Percentiles rank a stretch among this genome's conserved stretches.
Conservation (phyloP, 495 filamentous ascomycete genomes). For the Letharia lupina region DNA sequence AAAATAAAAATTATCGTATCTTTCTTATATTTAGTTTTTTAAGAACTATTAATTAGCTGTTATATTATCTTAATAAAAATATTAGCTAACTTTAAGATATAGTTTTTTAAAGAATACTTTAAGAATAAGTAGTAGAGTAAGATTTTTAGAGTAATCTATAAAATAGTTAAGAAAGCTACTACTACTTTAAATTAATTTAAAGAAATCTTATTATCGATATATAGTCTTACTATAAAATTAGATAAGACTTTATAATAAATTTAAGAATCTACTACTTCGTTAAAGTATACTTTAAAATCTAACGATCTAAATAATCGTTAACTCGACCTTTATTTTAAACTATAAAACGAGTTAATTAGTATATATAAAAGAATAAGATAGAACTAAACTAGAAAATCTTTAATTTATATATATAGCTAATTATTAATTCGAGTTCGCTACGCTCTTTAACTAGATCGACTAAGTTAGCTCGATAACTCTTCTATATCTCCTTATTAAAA, state of each 20-base stretch:
- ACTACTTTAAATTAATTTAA: neutral
- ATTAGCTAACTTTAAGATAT: neutral
- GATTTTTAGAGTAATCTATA: neutral
- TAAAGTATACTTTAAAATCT: too few species aligned
- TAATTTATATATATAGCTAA: too few species aligned
- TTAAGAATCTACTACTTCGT: neutral
- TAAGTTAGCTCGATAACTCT: too few species aligned
- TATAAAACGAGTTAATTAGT: neutral
- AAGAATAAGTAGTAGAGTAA: neutral
- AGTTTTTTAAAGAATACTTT: neutral
- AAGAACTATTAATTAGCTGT: conserved; percentile 1
- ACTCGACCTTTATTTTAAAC: neutral
- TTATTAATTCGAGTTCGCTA: too few species aligned
- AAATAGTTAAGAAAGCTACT: neutral
- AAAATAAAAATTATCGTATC: too few species aligned
- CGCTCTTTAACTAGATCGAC: too few species aligned
- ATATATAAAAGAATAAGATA: neutral
- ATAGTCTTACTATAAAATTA: too few species aligned
- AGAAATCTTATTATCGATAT: neutral
- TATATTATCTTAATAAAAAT: conserved; percentile 6
- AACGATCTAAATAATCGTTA: neutral
- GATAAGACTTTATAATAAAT: neutral
- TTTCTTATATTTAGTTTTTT: too few species aligned
- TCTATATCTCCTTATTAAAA: too few species aligned
- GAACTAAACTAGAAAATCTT: too few species aligned